phyloP scores from a whole-genome alignment of 768 basidiomycete genomes.

The Lentinula edodes region DNA sequence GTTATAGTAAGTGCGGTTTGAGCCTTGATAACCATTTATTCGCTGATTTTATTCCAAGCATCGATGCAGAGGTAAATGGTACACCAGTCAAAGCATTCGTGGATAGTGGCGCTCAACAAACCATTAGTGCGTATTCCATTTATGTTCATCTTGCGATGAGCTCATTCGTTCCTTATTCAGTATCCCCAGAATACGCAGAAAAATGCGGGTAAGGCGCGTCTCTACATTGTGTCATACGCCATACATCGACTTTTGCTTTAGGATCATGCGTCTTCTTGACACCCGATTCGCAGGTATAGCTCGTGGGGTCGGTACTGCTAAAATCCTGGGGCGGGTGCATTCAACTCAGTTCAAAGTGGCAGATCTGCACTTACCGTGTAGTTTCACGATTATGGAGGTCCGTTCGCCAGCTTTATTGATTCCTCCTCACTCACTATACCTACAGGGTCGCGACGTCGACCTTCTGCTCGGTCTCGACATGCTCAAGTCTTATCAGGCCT shows the following conservation, averaged over 20 bases:
- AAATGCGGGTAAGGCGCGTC: conserved; percentile 65
- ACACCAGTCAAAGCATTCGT: conserved; percentile 93
- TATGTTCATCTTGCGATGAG: neutral
- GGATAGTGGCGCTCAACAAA: conserved; percentile 95
- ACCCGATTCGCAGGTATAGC: conserved; percentile 85
- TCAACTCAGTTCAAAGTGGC: conserved; percentile 86
- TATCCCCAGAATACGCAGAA: conserved; percentile 91
- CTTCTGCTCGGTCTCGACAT: conserved; percentile 98
- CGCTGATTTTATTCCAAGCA: conserved; percentile 35
- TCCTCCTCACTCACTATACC: neutral
- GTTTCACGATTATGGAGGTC: conserved; percentile 95
- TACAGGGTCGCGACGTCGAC: conserved; percentile 84
- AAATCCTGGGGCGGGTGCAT: conserved; percentile 92
- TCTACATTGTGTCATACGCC: conserved; percentile 3
- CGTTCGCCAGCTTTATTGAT: neutral
- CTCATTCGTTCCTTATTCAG: conserved; percentile 29
- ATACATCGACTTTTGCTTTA: conserved; percentile 20
- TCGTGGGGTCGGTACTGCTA: conserved; percentile 89
- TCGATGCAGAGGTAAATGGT: conserved; percentile 90
- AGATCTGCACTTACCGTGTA: conserved; percentile 80
- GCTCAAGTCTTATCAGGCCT: conserved; percentile 96
- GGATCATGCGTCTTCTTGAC: conserved; percentile 92
- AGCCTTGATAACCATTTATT: neutral
- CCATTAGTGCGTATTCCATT: conserved; percentile 68
- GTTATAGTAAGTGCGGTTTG: conserved; percentile 72